These are phyloP conservation scores for Suhomyces pyralidae DNA, from an alignment of 805 yeast genomes.

Conservation along the genomic window DNA sequence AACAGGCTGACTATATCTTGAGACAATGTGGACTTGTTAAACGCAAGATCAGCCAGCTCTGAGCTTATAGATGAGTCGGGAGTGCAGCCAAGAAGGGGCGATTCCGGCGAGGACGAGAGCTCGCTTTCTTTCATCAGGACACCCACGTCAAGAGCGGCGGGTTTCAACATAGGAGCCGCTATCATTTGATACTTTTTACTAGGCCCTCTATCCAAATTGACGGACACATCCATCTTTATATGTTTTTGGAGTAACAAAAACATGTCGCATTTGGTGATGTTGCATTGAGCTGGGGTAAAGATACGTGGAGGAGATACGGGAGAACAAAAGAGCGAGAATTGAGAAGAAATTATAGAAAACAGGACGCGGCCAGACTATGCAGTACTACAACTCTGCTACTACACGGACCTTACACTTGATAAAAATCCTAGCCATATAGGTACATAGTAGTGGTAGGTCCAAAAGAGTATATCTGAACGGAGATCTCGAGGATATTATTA, in stretches of 20 bases:
- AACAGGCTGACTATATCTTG: conserved; percentile 2
- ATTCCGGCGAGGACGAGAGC: conserved; percentile 3
- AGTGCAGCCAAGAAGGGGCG: background rate
- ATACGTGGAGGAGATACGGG: background rate
- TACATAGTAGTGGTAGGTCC: background rate
- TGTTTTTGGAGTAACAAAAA: background rate
- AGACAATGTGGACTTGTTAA: conserved; percentile 1
- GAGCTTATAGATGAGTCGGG: conserved; percentile 4
- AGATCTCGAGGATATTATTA: background rate
- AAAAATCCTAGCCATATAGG: background rate
- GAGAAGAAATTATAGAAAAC: background rate
- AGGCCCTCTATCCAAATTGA: background rate
- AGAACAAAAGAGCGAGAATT: background rate
- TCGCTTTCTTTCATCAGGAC: background rate
- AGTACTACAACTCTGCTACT: background rate
- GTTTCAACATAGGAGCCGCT: background rate
- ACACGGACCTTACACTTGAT: background rate
- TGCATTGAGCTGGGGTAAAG: background rate
- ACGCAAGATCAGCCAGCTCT: background rate
- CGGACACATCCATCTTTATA: background rate
- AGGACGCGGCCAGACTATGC: background rate
- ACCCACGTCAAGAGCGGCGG: background rate
- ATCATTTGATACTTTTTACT: background rate
- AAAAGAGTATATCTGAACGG: background rate
- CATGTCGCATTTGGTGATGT: conserved; percentile 1